phyloP scores from a whole-genome alignment of 495 filamentous ascomycete species.

The Aspergillus funiculosus region DNA sequence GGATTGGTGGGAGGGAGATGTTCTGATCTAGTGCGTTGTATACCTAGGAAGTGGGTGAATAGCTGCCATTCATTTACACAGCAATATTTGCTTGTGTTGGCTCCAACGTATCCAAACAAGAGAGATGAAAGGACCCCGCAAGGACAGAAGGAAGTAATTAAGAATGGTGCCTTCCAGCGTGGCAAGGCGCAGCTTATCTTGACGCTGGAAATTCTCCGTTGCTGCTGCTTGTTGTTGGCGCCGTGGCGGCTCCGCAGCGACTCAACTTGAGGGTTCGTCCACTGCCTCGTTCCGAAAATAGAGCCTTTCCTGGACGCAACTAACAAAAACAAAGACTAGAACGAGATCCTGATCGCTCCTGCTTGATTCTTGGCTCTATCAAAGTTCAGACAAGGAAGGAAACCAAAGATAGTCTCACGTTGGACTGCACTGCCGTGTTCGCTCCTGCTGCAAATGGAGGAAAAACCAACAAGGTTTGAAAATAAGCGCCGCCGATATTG shows the following conservation, averaged over 20 bases:
- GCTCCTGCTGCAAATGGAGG: neutral
- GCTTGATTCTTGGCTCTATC: neutral
- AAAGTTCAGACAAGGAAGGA: slow-evolving; percentile 2
- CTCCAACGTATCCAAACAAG: neutral
- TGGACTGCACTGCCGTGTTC: slow-evolving; percentile 1
- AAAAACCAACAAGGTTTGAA: slow-evolving; percentile 14
- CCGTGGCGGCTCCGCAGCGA: slow-evolving; percentile 5
- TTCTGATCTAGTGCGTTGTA: slow-evolving; percentile 7
- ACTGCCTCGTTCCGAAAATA: slow-evolving; percentile 9
- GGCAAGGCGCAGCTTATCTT: slow-evolving; percentile 3
- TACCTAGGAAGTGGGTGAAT: neutral
- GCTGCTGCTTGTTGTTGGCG: neutral
- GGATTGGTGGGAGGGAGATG: slow-evolving; percentile 27
- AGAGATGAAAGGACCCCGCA: neutral
- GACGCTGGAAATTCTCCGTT: slow-evolving; percentile 1
- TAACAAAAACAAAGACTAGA: neutral
- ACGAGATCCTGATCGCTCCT: neutral
- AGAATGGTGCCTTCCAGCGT: neutral
- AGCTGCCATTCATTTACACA: slow-evolving; percentile 3
- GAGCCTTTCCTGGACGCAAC: neutral
- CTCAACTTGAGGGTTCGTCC: neutral
- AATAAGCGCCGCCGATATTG: slow-evolving; percentile 18
- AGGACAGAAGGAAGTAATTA: neutral
- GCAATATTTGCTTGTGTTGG: neutral
- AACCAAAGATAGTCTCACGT: neutral